Conservation (phyloP, 2,329 filamentous ascomycete genomes). For the Diaporthe vexans region DNA sequence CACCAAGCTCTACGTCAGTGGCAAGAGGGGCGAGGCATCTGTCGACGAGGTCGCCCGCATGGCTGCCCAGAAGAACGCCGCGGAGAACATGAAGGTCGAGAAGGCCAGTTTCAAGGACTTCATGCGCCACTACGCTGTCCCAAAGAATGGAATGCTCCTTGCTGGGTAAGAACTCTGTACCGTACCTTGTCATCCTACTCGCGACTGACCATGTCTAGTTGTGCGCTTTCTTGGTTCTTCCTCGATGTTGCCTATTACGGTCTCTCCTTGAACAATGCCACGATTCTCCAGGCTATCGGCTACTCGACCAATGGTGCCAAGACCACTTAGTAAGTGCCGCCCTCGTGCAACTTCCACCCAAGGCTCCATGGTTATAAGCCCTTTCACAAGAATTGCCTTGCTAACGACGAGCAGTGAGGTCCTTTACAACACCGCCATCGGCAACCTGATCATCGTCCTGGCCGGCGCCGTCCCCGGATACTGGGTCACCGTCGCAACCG, state of each 20-base stretch:
- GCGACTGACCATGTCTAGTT: constrained; percentile 69
- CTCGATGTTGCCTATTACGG: constrained; percentile 75
- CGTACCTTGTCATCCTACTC: not conserved
- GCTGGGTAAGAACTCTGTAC: constrained; percentile 43
- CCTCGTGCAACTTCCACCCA: not conserved
- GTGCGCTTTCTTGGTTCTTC: constrained; percentile 87
- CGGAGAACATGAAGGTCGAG: constrained; percentile 70
- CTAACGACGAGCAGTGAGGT: constrained; percentile 66
- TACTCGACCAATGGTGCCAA: constrained; percentile 67
- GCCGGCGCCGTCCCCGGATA: constrained; percentile 86
- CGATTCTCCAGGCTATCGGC: constrained; percentile 79
- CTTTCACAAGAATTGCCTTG: not conserved
- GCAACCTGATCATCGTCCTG: constrained; percentile 83
- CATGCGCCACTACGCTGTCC: constrained; percentile 75
- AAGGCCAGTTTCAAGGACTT: constrained; percentile 83
- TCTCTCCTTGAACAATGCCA: constrained; percentile 81
- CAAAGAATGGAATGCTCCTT: constrained; percentile 77
- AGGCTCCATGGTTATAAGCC: too few relatives aligned
- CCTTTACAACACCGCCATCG: constrained; percentile 81
- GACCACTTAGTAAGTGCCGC: constrained; percentile 57
- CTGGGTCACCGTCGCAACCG: constrained; percentile 79
- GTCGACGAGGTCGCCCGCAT: constrained; percentile 78
- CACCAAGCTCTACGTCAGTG: constrained; percentile 79
- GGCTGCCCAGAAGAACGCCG: constrained; percentile 66
- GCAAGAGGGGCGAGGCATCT: constrained; percentile 69